phyloP scores from a whole-genome alignment of 2,329 filamentous ascomycete genomes.

The Coniochaeta ligniaria region DNA sequence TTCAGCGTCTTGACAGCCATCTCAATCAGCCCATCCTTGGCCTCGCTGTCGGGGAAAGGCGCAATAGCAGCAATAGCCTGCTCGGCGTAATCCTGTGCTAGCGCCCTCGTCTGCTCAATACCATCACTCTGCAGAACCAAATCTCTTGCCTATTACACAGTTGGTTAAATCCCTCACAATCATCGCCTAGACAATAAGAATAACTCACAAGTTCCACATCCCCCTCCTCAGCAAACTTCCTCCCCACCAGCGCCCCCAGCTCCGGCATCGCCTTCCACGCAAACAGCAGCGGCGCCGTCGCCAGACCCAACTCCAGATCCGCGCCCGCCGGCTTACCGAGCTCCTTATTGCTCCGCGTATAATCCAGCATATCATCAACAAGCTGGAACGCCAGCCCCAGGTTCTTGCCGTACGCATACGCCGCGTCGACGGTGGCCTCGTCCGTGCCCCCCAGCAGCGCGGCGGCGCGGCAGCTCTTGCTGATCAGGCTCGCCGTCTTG shows the following conservation, averaged over 20 bases:
- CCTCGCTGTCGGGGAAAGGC: slow-evolving; percentile 86
- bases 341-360: slow-evolving; percentile 77
- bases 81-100: slow-evolving; percentile 86
- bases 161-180: slow-evolving; percentile 3
- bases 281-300: slow-evolving; percentile 89
- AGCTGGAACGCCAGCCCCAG: slow-evolving; percentile 92
- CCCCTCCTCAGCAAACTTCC: slow-evolving; percentile 78
- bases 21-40: slow-evolving; percentile 82
- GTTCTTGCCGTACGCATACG: slow-evolving; percentile 90
- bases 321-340: slow-evolving; percentile 93
- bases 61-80: slow-evolving; percentile 81
- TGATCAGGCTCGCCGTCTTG: slow-evolving; percentile 92
- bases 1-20: slow-evolving; percentile 92
- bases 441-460: slow-evolving; percentile 76
- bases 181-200: not conserved
- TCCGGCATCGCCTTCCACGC: slow-evolving; percentile 88
- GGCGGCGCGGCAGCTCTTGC: slow-evolving; percentile 87
- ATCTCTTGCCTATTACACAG: slow-evolving; percentile 63
- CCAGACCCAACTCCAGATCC: slow-evolving; percentile 85
- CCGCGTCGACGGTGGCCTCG: slow-evolving; percentile 75
- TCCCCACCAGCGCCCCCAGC: slow-evolving; percentile 79
- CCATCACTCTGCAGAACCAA: slow-evolving; percentile 79
- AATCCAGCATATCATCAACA: slow-evolving; percentile 96
- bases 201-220: slow-evolving; percentile 78
- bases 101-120: slow-evolving; percentile 81